A percentile compares a stretch with the other conserved stretches of the same genome.
These are phyloP conservation scores for Volvox africanus DNA, from an alignment of 139 green algal species.

Conservation along the genomic window DNA sequence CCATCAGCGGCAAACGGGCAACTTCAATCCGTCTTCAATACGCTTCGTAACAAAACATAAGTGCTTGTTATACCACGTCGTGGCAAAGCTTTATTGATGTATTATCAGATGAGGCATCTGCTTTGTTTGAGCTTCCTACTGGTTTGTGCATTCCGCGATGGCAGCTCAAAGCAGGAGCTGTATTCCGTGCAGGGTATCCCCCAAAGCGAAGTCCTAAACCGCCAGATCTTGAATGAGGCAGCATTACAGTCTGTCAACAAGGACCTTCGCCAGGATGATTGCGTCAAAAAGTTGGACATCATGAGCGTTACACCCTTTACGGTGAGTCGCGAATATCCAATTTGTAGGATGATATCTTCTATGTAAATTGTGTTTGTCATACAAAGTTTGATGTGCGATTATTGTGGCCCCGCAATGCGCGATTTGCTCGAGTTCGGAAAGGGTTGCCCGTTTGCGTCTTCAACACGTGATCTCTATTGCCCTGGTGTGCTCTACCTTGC, in stretches of 20 bases:
- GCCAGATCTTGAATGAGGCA: neutral
- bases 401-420: too few species aligned
- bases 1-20: too few species aligned
- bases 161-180: neutral
- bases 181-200: neutral
- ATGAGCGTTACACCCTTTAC: conserved; percentile 9
- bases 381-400: neutral
- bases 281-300: neutral
- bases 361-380: neutral
- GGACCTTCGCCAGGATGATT: neutral
- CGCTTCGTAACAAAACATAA: neutral
- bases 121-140: neutral
- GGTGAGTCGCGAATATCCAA: too few species aligned
- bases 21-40: too few species aligned
- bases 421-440: too few species aligned
- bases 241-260: neutral
- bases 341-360: neutral
- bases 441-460: neutral
- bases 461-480: neutral
- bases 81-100: neutral
- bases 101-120: neutral
- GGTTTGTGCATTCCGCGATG: neutral
- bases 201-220: neutral
- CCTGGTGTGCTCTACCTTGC: neutral
- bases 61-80: neutral